Evolutionary conservation across 2,329 filamentous ascomycete genomes (phyloP).

Genomic region (Polytolypa hystricis): DNA sequence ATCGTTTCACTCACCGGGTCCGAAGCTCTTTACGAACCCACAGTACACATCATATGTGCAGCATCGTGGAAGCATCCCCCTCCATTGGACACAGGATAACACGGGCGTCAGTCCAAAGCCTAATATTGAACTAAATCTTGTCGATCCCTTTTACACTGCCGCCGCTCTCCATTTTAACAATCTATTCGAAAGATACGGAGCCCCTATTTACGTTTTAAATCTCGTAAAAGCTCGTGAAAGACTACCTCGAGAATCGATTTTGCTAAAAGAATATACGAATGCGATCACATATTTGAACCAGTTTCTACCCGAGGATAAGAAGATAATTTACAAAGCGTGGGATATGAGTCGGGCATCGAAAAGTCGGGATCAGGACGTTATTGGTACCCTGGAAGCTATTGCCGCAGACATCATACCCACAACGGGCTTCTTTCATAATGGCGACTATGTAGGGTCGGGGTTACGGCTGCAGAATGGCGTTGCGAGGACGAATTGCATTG

Average conservation of each 20-base stretch:
- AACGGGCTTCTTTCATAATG: slow-evolving; percentile 94
- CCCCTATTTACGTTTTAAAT: slow-evolving; percentile 84
- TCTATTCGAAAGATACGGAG: slow-evolving; percentile 83
- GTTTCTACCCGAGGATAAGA: slow-evolving; percentile 70
- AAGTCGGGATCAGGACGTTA: slow-evolving; percentile 83
- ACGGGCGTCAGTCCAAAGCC: slow-evolving; percentile 93
- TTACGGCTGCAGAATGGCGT: slow-evolving; percentile 78
- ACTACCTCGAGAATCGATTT: slow-evolving; percentile 80
- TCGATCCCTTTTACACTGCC: slow-evolving; percentile 90
- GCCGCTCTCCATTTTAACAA: slow-evolving; percentile 93
- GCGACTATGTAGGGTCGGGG: slow-evolving; percentile 55
- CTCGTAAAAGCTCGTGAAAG: slow-evolving; percentile 82
- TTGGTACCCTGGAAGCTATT: slow-evolving; percentile 78
- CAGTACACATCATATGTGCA: slow-evolving; percentile 95
- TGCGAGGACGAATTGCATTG: slow-evolving; percentile 92
- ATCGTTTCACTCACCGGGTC: slow-evolving; percentile 86
- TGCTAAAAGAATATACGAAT: slow-evolving; percentile 75
- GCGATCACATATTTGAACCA: slow-evolving; percentile 90
- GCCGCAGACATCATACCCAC: slow-evolving; percentile 74
- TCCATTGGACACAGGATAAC: slow-evolving; percentile 96
- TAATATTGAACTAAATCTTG: slow-evolving; percentile 87
- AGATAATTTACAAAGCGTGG: slow-evolving; percentile 89
- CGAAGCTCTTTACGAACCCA: slow-evolving; percentile 73
- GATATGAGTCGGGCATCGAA: slow-evolving; percentile 97
- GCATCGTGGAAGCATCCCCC: slow-evolving; percentile 88